These are phyloP conservation scores for Straminergon stramineum DNA, from an alignment of 225 moss, liverwort and hornwort species.

Conservation along the genomic window DNA sequence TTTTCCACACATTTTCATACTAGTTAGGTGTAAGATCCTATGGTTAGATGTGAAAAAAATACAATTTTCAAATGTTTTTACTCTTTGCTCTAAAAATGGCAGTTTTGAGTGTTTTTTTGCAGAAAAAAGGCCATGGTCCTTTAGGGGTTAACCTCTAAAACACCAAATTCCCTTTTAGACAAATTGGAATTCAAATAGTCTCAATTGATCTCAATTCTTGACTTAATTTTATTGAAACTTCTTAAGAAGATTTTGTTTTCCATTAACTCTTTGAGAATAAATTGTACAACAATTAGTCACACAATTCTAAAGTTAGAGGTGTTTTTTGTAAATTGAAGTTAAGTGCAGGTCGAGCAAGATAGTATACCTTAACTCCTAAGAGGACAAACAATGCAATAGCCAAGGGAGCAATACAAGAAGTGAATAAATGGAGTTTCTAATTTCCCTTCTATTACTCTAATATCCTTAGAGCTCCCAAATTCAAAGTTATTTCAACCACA, in stretches of 20 bases:
- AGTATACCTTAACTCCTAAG: background rate
- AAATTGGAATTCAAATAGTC: background rate
- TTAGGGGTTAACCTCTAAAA: background rate
- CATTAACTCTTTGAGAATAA: background rate
- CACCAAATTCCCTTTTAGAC: background rate
- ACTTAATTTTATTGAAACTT: background rate
- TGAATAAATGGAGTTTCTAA: background rate
- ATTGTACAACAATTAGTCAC: background rate
- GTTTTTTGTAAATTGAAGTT: background rate
- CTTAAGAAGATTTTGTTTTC: background rate
- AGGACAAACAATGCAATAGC: no score
- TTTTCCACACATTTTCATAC: no score
- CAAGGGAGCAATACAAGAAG: background rate
- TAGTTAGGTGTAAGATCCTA: no score
- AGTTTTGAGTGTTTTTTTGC: no score
- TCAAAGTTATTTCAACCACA: no score
- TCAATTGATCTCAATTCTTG: background rate
- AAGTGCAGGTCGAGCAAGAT: accelerated
- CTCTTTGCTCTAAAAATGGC: no score
- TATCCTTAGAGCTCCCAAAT: background rate
- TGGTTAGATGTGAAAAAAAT: no score
- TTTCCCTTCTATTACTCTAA: background rate
- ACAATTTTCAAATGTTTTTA: no score
- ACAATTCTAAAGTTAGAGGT: background rate
- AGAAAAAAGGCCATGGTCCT: no score